Percentiles rank a stretch among this genome's conserved stretches.
Evolutionary conservation across 139 green algal species (phyloP).

Genomic region (Penium margaritaceum): DNA sequence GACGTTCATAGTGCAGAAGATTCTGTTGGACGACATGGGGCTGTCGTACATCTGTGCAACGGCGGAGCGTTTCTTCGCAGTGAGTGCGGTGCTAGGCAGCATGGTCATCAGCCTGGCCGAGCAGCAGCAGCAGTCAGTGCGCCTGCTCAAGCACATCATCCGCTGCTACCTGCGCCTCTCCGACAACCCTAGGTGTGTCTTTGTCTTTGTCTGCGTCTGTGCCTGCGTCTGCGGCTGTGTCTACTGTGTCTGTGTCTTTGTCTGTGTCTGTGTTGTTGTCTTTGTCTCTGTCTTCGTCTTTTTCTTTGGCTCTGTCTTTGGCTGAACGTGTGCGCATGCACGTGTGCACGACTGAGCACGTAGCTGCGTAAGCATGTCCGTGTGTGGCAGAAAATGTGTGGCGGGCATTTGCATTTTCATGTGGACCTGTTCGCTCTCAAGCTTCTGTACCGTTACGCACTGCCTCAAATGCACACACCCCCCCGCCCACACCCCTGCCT

Average conservation of each 20-base stretch:
- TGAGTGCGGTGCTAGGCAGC: slow-evolving; percentile 73
- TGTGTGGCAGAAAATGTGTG: no score
- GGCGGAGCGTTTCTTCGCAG: slow-evolving; percentile 95
- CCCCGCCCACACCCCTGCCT: no score
- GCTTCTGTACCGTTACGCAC: no score
- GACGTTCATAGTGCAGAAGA: slow-evolving; percentile 99
- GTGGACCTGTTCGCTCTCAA: no score
- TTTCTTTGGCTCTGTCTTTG: neutral
- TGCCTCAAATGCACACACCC: no score
- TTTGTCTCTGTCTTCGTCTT: neutral
- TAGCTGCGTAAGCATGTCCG: neutral
- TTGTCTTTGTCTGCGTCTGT: no score
- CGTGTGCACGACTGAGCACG: neutral
- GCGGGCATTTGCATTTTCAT: no score
- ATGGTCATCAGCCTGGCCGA: no score
- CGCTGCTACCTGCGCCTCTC: slow-evolving; percentile 91
- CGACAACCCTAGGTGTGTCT: slow-evolving; percentile 61
- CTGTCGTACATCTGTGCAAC: slow-evolving; percentile 96
- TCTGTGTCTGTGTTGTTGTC: no score
- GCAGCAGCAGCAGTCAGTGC: slow-evolving; percentile 72
- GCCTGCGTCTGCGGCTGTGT: no score
- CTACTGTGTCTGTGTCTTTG: no score
- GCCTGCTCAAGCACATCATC: slow-evolving; percentile 98
- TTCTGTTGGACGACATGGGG: slow-evolving; percentile 88
- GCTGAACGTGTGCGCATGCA: neutral